A percentile compares a stretch with the other conserved stretches of the same genome.
Conservation (phyloP, 2,329 filamentous ascomycete genomes). For the Periconia sp. region DNA sequence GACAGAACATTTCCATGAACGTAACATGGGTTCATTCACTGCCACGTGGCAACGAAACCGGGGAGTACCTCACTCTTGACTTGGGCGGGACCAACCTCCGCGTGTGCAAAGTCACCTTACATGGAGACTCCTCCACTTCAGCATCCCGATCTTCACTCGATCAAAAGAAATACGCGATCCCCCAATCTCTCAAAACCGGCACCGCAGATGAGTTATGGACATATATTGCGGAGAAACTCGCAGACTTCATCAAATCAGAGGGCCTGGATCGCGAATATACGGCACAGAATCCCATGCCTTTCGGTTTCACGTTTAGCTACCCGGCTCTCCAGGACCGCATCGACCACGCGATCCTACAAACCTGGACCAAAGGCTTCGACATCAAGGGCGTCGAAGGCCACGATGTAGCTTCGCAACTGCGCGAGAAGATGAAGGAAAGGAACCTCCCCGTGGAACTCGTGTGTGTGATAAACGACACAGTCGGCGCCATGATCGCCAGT, state of each 20-base stretch:
- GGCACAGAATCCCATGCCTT: constrained; percentile 67
- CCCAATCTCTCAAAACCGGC: constrained; percentile 86
- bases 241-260: constrained; percentile 87
- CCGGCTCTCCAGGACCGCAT: constrained; percentile 92
- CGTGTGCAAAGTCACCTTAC: constrained; percentile 89
- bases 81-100: constrained; percentile 96
- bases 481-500: constrained; percentile 86
- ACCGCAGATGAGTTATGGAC: constrained; percentile 87
- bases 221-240: constrained; percentile 88
- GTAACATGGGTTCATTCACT: constrained; percentile 93
- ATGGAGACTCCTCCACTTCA: constrained; percentile 70
- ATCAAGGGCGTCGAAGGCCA: constrained; percentile 88
- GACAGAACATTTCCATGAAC: constrained; percentile 74
- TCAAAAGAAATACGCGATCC: constrained; percentile 95
- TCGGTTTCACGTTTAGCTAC: constrained; percentile 97
- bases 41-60: constrained; percentile 83
- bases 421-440: constrained; percentile 71
- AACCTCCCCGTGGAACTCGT: constrained; percentile 82
- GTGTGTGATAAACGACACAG: constrained; percentile 90
- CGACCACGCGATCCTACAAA: constrained; percentile 86
- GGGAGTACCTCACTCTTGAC: constrained; percentile 85
- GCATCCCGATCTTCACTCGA: constrained; percentile 69
- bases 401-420: constrained; percentile 87
- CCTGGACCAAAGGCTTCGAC: constrained; percentile 98
- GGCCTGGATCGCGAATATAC: constrained; percentile 65